Base-by-base conservation (phyloP, 1,284 basidiomycete genomes). In the Cutaneotrichosporon sp. region DNA sequence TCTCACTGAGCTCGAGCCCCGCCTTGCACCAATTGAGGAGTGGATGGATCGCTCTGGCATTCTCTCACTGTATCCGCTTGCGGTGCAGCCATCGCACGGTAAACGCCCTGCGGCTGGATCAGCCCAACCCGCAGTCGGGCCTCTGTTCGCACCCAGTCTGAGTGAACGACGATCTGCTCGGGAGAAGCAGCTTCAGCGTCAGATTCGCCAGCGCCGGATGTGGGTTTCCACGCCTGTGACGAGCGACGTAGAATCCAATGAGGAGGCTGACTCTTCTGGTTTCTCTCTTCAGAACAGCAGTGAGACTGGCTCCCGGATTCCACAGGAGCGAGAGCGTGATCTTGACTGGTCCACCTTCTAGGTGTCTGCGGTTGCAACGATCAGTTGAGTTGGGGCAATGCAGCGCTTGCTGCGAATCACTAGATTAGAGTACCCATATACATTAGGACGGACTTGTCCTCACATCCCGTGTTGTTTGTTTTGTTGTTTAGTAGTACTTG, bases 1-100 rank as follows among this genome's bases (percentile, higher is more conserved):
- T 12, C 22, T 54, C 22, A 24, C 27, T 19, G 54, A 55, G 27
- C 25, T 48, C 14, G 38, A 54, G 9, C 47, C 54, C 11, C 46
- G 56, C 22, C 60, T 71, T 9, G 70, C 70, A 1, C 70, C 71
- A 5, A 63, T 71, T 34, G 64, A 68, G 44, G 45, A 59, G 7
- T 73, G 71, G 71, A 73, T 71, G 71, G 71, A 66, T 46, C 56
- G 59, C 20, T 64, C 62, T 0, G 71, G 70, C 17, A 58, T 73
- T 14, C 62, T 73, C 16, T 71, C 70, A 4, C 66, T 73, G 42
- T 73, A 73, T 52, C 71, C 71, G 1, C 61, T 73, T 14, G 70
- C 70, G 2, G 67, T 65, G 38, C 56, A 64, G 20, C 44, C 68
- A 2, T 70, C 65, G 16, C 66, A 63, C 46, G 51, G 61, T n/a